These are phyloP conservation scores for Harringtonia lauricola DNA, from an alignment of 2,329 filamentous ascomycete species.

Conservation along the genomic window DNA sequence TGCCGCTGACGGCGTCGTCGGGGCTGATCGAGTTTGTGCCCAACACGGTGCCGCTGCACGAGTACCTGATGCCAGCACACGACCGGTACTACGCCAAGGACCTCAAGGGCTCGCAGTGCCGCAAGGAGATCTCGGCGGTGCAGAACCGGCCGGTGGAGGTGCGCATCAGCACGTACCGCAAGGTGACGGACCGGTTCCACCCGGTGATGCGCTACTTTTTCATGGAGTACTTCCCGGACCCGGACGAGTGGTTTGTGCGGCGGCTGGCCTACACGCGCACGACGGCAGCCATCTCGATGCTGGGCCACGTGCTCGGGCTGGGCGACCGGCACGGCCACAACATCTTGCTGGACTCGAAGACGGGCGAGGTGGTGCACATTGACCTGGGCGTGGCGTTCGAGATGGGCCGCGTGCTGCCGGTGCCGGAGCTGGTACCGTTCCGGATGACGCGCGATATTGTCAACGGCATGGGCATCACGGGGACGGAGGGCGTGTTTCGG, in stretches of 20 bases:
- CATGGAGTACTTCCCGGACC: constrained; percentile 85
- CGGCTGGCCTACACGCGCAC: constrained; percentile 86
- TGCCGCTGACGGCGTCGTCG: constrained; percentile 73
- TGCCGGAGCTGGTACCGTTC: constrained; percentile 94
- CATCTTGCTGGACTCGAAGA: constrained; percentile 81
- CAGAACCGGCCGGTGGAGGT: constrained; percentile 59
- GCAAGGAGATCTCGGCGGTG: constrained; percentile 66
- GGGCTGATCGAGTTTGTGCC: constrained; percentile 96
- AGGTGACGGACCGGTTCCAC: constrained; percentile 70
- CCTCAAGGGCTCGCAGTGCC: constrained; percentile 62
- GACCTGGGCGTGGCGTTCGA: constrained; percentile 97
- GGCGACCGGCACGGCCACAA: constrained; percentile 96
- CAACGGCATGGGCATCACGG: constrained; percentile 92
- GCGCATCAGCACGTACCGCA: constrained; percentile 65
- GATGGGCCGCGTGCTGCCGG: constrained; percentile 84
- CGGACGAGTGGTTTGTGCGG: constrained; percentile 90
- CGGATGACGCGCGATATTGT: constrained; percentile 87
- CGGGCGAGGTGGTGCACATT: constrained; percentile 91
- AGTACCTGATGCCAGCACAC: constrained; percentile 87
- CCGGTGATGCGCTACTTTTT: constrained; percentile 97
- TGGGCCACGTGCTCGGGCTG: constrained; percentile 84
- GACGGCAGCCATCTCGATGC: constrained; percentile 88
- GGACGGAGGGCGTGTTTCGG: constrained; percentile 90
- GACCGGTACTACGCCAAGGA: constrained; percentile 78
- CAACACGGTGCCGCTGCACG: constrained; percentile 83